Conservation (phyloP, 2,329 filamentous ascomycete species). For the Microascus cirrosus region DNA sequence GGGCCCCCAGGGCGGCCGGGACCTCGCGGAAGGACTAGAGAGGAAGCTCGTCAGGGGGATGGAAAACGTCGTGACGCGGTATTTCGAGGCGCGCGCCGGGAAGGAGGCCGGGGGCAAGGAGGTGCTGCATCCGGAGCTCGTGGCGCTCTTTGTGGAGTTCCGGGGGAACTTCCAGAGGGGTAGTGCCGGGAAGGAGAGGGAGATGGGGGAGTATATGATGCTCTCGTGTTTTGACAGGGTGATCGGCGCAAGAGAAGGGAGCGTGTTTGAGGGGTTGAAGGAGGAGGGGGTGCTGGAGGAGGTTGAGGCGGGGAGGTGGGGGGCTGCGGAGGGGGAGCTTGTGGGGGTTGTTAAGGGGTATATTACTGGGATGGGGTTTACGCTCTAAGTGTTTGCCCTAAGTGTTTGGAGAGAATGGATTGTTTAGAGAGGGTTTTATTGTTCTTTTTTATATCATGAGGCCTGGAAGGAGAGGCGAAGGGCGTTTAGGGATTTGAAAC, state of each 20-base stretch:
- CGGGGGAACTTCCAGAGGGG: not conserved
- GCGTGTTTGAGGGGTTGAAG: conserved; percentile 4
- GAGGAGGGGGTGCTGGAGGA: conserved; percentile 3
- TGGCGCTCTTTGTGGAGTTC: not conserved
- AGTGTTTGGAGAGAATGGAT: not conserved
- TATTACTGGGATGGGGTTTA: conserved; percentile 3
- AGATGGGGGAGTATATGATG: conserved; percentile 4
- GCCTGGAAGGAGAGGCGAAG: not conserved
- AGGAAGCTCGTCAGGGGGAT: not conserved
- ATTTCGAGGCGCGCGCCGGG: not conserved
- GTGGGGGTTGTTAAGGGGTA: conserved; percentile 1
- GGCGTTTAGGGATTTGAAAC: not conserved
- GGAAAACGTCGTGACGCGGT: not conserved
- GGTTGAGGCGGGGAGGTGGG: not conserved
- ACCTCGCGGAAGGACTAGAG: not conserved
- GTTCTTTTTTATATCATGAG: not conserved
- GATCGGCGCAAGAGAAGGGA: not conserved
- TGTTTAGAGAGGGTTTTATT: not conserved
- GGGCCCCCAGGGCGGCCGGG: conserved; percentile 11
- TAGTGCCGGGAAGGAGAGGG: not conserved
- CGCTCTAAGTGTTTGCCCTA: not conserved
- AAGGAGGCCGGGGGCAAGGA: not conserved
- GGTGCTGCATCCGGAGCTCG: conserved; percentile 2
- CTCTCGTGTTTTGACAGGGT: not conserved
- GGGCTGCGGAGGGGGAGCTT: not conserved